Percentiles rank a stretch among this genome's conserved stretches.
phyloP scores from a whole-genome alignment of 192 early-diverging fungal species.

The Linnemannia schmuckeri region DNA sequence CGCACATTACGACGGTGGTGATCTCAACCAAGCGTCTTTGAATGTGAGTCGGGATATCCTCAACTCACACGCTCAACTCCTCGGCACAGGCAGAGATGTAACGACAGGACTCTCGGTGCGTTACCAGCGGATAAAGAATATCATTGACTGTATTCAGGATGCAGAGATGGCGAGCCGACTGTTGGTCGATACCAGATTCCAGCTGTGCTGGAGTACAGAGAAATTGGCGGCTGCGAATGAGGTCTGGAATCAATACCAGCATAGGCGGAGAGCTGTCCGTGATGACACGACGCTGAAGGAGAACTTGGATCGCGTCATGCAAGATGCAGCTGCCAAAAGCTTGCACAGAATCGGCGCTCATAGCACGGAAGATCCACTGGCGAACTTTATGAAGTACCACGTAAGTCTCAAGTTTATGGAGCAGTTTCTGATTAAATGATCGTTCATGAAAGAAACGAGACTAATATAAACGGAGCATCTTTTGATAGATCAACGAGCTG shows the following conservation, averaged over 20 bases:
- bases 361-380: slow-evolving; percentile 23
- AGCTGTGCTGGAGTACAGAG: slow-evolving; percentile 55
- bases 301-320: slow-evolving; percentile 29
- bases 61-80: slow-evolving; percentile 38
- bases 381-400: slow-evolving; percentile 46
- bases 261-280: slow-evolving; percentile 8
- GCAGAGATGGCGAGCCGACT: slow-evolving; percentile 39
- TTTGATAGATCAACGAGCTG: slow-evolving; percentile 24
- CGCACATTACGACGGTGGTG: slow-evolving; percentile 37
- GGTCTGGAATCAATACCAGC: slow-evolving; percentile 51
- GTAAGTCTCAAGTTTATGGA: slow-evolving; percentile 10
- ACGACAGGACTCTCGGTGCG: slow-evolving; percentile 32
- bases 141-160: slow-evolving; percentile 42
- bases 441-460: not conserved
- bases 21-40: slow-evolving; percentile 48
- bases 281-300: slow-evolving; percentile 7
- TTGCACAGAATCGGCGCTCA: slow-evolving; percentile 14
- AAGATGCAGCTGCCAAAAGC: slow-evolving; percentile 23
- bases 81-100: slow-evolving; percentile 26
- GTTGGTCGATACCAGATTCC: slow-evolving; percentile 45
- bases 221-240: slow-evolving; percentile 46
- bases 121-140: slow-evolving; percentile 28
- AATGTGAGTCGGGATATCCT: slow-evolving; percentile 49
- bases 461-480: not conserved
- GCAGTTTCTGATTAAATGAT: not conserved